phyloP scores from a whole-genome alignment of 208 protist species.

The Trypanosoma melophagium region DNA sequence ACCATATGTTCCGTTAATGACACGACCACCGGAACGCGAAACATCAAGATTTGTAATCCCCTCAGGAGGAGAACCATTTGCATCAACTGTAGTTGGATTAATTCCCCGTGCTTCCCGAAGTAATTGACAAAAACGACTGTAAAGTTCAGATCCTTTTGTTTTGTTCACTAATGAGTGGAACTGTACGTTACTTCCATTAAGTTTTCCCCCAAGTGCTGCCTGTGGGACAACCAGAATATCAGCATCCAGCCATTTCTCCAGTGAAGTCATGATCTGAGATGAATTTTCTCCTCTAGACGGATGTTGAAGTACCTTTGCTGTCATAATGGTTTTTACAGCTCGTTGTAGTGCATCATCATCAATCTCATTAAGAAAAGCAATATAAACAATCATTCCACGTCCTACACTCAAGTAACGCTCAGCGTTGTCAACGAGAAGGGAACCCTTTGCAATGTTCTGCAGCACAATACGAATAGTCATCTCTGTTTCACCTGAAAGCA shows the following conservation, averaged over 20 bases:
- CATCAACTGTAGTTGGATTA: constrained; percentile 40
- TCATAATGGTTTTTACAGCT: constrained; percentile 52
- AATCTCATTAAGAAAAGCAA: constrained; percentile 61
- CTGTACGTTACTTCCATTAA: constrained; percentile 80
- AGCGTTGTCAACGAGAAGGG: constrained; percentile 77
- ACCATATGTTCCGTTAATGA: constrained; percentile 81
- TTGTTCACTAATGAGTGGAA: constrained; percentile 79
- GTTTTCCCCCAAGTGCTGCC: constrained; percentile 82
- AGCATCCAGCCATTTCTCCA: constrained; percentile 45
- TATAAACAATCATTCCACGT: constrained; percentile 72
- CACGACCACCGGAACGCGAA: constrained; percentile 46
- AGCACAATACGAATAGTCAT: constrained; percentile 75
- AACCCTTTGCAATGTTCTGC: constrained; percentile 70
- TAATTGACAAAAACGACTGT: constrained; percentile 60
- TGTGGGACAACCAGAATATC: constrained; percentile 87
- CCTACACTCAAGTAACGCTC: constrained; percentile 54
- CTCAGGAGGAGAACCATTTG: constrained; percentile 45
- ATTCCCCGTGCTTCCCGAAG: constrained; percentile 57
- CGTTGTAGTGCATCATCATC: constrained; percentile 48
- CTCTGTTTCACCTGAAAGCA: constrained; percentile 1
- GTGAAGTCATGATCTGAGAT: constrained; percentile 31
- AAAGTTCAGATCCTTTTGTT: constrained; percentile 44
- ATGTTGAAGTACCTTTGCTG: constrained; percentile 75
- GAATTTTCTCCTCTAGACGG: constrained; percentile 36
- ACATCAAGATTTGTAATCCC: constrained; percentile 19